Percentiles rank a stretch among this genome's conserved stretches.
phyloP scores from a whole-genome alignment of 768 basidiomycete species.

The Dictyophora rubrovolvata region DNA sequence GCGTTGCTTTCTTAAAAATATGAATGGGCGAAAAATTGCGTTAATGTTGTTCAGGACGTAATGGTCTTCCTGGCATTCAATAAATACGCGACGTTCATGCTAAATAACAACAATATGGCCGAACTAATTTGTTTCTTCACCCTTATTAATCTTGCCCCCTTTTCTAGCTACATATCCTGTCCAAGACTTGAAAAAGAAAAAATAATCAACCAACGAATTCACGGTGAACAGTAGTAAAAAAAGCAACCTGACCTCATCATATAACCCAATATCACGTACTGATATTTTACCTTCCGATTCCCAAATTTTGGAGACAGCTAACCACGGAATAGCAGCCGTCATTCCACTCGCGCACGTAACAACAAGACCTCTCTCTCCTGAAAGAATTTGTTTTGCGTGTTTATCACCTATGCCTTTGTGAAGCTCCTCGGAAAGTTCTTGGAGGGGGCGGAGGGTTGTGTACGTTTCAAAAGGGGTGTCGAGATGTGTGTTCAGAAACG shows the following conservation, averaged over 20 bases:
- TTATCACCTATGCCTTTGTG: slow-evolving; percentile 52
- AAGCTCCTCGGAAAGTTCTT: slow-evolving; percentile 51
- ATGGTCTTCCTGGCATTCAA: too few species aligned
- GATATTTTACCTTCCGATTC: slow-evolving; percentile 40
- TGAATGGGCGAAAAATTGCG: too few species aligned
- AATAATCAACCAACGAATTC: not conserved
- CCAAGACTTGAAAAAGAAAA: slow-evolving; percentile 59
- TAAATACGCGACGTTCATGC: too few species aligned
- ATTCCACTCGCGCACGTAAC: slow-evolving; percentile 93
- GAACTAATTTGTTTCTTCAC: slow-evolving; percentile 6
- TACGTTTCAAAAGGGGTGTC: slow-evolving; percentile 19
- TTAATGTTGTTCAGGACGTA: too few species aligned
- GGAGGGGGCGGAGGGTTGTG: slow-evolving; percentile 42
- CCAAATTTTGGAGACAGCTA: slow-evolving; percentile 56
- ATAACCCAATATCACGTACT: slow-evolving; percentile 39
- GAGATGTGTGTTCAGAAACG: slow-evolving; percentile 38
- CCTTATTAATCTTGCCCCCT: slow-evolving; percentile 64
- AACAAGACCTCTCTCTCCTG: slow-evolving; percentile 51
- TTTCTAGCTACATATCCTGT: slow-evolving; percentile 79
- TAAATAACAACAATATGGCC: too few species aligned
- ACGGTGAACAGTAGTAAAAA: not conserved
- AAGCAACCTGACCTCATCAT: slow-evolving; percentile 71
- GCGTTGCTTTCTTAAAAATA: too few species aligned
- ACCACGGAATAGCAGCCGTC: slow-evolving; percentile 94
- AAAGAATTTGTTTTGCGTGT: slow-evolving; percentile 43